Evolutionary conservation across 768 basidiomycete genomes (phyloP), one percentile per base, ranked within the genome.

Genomic region (Lactarius psammicola): DNA sequence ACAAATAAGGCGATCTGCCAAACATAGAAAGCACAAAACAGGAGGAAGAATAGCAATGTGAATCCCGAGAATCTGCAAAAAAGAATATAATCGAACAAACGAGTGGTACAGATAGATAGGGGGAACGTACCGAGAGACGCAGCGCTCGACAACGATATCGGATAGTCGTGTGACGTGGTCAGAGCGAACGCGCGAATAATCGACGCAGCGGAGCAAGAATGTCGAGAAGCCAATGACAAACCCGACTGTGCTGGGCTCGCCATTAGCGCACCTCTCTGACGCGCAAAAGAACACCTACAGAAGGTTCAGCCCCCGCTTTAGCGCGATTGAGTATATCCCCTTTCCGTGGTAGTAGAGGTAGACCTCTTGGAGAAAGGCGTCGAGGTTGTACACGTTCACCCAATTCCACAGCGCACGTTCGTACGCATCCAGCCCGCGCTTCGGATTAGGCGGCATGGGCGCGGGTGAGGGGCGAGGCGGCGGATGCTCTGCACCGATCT

Each of bases 211-310:
- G 7, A 96, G 76, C 15, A 99, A 80, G 75, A 99, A 99, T 10
- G 95, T 96, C 15, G 97, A 96, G 77, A 99, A 99, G n/a, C 84
- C 85, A 71, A 98, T 98, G 59, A 98, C 96, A 77, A 98, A 99
- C 55, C 95, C 95, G 28, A 97, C 88, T 68, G 96, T 99, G 70
- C 97, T 99, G 56, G 68, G 61, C 71, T 68, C 64, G 72, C 68
- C 63, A 74, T 77, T 67, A 74, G 75, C 63, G 63, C 33, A 69
- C 59, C 58, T 31, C 65, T 58, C 69, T 30, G n/a, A 72, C 49
- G 69, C n/a, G 59, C 68, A 64, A 62, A 67, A 67, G 55, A 68
- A 68, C 40, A 86, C 94, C 74, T 71, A 98, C 97, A 98, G 79
- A 70, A 99, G 85, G 75, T 99, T 98, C n/a, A 99, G 82, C 23